Percentiles rank a stretch among this genome's conserved stretches.
Evolutionary conservation across 164 flowering plant genomes (phyloP).

Genomic region (Kingdonia uniflora): DNA sequence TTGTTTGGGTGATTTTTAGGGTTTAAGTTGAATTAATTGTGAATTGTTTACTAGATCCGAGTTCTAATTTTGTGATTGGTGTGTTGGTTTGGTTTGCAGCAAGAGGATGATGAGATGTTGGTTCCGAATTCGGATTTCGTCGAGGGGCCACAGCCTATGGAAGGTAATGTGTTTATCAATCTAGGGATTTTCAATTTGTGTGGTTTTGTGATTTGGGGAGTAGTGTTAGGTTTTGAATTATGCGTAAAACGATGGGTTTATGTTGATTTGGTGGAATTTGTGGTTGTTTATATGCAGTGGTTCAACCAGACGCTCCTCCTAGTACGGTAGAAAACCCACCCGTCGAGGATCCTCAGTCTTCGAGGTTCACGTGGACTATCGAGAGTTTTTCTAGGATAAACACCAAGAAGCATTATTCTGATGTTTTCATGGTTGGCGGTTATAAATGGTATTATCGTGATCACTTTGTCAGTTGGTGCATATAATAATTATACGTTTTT

Average conservation of each 20-base stretch:
- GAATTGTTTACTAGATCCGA: too few species aligned
- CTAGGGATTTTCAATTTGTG: not conserved
- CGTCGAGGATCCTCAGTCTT: constrained; percentile 52
- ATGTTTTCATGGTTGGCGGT: constrained; percentile 50
- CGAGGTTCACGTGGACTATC: constrained; percentile 65
- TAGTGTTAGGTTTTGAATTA: constrained; percentile 12
- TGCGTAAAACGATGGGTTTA: not conserved
- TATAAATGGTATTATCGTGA: constrained; percentile 48
- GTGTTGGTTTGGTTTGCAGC: constrained; percentile 31
- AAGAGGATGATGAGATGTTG: constrained; percentile 88
- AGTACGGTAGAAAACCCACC: constrained; percentile 54
- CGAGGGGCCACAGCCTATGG: constrained; percentile 77
- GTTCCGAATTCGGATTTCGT: constrained; percentile 76
- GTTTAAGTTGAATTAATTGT: constrained; percentile 18
- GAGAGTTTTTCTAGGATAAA: constrained; percentile 61
- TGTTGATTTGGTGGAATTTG: not conserved
- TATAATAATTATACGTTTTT: not conserved
- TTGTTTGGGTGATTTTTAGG: constrained; percentile 1
- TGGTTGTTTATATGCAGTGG: constrained; percentile 14
- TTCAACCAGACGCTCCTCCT: constrained; percentile 45
- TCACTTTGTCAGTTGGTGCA: not conserved
- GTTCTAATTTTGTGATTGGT: too few species aligned
- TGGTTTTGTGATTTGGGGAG: constrained; percentile 5
- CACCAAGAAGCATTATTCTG: constrained; percentile 68
- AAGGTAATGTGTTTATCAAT: constrained; percentile 24